Percentiles rank a stretch among this genome's conserved stretches.
phyloP scores from a whole-genome alignment of 192 early-diverging fungal species.

The Glomus cerebriforme region DNA sequence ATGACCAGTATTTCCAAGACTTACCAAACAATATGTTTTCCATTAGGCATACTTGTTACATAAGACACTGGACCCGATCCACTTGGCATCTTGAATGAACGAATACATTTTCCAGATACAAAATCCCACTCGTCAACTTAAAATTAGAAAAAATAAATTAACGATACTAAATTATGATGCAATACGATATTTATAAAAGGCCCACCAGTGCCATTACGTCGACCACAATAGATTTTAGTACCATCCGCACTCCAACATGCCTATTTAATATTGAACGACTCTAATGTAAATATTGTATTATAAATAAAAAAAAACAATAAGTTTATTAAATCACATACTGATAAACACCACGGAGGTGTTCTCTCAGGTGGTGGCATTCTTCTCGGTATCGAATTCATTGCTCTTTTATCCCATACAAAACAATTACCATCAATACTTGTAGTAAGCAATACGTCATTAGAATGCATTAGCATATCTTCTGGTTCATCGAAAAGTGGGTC shows the following conservation, averaged over 20 bases:
- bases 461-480: slow-evolving; percentile 33
- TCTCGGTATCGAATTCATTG: slow-evolving; percentile 52
- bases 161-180: not conserved
- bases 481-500: slow-evolving; percentile 34
- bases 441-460: slow-evolving; percentile 60
- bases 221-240: slow-evolving; percentile 74
- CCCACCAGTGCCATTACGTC: slow-evolving; percentile 81
- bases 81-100: slow-evolving; percentile 78
- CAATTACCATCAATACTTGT: slow-evolving; percentile 77
- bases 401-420: slow-evolving; percentile 75
- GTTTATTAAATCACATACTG: slow-evolving; percentile 48
- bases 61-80: slow-evolving; percentile 87
- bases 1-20: not conserved
- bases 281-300: too few relatives aligned
- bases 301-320: too few relatives aligned
- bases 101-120: slow-evolving; percentile 60
- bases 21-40: slow-evolving; percentile 82
- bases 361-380: slow-evolving; percentile 55
- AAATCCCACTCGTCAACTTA: slow-evolving; percentile 91
- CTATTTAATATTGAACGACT: slow-evolving; percentile 23
- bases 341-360: slow-evolving; percentile 76
- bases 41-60: slow-evolving; percentile 77
- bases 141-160: not conserved
- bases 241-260: slow-evolving; percentile 89
- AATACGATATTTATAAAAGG: not conserved